Evolutionary conservation across 495 filamentous ascomycete species (phyloP).

Genomic region (Achaetomiella virescens): DNA sequence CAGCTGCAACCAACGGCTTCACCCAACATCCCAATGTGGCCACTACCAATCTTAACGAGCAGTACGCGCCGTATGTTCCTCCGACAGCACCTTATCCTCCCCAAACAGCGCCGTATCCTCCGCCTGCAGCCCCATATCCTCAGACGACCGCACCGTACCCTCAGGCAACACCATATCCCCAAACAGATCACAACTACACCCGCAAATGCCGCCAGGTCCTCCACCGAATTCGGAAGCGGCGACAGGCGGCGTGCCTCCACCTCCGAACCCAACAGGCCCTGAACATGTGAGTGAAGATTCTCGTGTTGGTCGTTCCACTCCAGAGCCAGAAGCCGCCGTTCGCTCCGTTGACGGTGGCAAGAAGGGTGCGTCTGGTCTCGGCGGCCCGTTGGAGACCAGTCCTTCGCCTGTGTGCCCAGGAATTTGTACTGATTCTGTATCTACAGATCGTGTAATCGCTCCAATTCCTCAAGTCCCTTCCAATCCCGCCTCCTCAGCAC

Average conservation of each 20-base stretch:
- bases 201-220: conserved; percentile 26
- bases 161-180: conserved; percentile 10
- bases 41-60: conserved; percentile 30
- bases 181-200: conserved; percentile 27
- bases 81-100: conserved; percentile 15
- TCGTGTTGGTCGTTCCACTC: conserved; percentile 25
- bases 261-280: conserved; percentile 22
- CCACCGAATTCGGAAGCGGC: conserved; percentile 21
- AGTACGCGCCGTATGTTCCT: conserved; percentile 24
- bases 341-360: conserved; percentile 15
- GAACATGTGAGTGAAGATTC: conserved; percentile 38
- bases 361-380: conserved; percentile 30
- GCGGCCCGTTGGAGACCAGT: conserved; percentile 1
- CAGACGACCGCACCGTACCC: conserved; percentile 22
- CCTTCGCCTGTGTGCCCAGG: neutral
- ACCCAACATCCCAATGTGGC: conserved; percentile 37
- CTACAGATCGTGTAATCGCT: conserved; percentile 37
- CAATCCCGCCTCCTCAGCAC: neutral
- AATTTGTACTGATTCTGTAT: conserved; percentile 6
- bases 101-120: too few species aligned
- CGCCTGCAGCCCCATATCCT: too few species aligned
- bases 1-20: conserved; percentile 24
- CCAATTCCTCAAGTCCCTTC: neutral
- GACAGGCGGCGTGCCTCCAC: conserved; percentile 11
- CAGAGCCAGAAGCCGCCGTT: conserved; percentile 19